These are phyloP conservation scores for Candolleomyces efflorescens DNA, from an alignment of 768 basidiomycete genomes.

Conservation along the genomic window DNA sequence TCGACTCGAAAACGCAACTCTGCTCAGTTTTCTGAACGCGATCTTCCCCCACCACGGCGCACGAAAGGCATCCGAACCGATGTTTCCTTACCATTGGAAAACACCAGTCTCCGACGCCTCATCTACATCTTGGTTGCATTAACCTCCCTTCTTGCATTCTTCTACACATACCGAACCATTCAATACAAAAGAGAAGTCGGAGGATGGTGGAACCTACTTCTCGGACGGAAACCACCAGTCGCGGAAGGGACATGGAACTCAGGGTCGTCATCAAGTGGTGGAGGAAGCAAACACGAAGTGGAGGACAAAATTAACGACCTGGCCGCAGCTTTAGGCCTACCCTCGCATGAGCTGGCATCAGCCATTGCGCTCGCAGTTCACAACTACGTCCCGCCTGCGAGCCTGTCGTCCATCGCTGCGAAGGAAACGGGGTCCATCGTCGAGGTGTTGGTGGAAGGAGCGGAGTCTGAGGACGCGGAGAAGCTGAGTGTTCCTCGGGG, in stretches of 20 bases:
- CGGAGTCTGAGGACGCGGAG: conserved; percentile 2
- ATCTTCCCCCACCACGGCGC: conserved; percentile 27
- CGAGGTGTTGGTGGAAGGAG: conserved; percentile 30
- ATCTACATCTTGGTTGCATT: conserved; percentile 44
- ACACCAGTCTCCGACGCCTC: conserved; percentile 42
- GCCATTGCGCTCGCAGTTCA: conserved; percentile 61
- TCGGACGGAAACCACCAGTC: conserved; percentile 32
- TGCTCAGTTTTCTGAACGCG: conserved; percentile 3
- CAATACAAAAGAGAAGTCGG: conserved; percentile 50
- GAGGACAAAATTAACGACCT: conserved; percentile 57
- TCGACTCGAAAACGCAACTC: conserved; percentile 21
- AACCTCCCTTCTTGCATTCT: conserved; percentile 38
- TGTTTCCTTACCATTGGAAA: conserved; percentile 43
- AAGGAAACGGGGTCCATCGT: conserved; percentile 44
- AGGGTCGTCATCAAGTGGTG: conserved; percentile 3
- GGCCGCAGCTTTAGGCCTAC: conserved; percentile 59
- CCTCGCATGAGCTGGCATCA: conserved; percentile 53
- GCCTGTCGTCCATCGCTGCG: conserved; percentile 50
- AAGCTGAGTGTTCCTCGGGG: conserved; percentile 11
- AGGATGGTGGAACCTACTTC: conserved; percentile 57
- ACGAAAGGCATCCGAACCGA: conserved; percentile 13
- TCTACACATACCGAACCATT: conserved; percentile 47
- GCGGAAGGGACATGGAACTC: conserved; percentile 1
- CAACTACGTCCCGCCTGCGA: conserved; percentile 56
- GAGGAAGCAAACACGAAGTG: conserved; percentile 23